Evolutionary conservation across 1,284 basidiomycete genomes (phyloP).

Genomic region (Heterobasidion annosum): DNA sequence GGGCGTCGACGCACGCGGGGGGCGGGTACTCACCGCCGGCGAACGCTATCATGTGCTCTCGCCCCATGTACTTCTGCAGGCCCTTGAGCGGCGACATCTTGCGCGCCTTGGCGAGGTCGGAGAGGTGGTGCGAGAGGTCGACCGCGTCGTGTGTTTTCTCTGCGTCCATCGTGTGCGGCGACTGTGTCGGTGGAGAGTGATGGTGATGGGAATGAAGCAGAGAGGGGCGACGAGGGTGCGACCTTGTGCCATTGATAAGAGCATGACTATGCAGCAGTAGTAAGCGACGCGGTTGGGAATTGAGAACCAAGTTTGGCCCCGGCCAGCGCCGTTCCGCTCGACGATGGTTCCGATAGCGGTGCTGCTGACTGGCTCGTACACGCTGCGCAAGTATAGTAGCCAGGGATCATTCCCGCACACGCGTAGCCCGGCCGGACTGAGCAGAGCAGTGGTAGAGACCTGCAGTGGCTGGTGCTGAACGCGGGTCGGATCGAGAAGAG

Average conservation of each 20-base stretch:
- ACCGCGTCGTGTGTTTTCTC: slow-evolving; percentile 35
- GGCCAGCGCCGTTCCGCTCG: no score
- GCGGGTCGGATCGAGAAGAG: background rate
- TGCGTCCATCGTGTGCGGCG: slow-evolving; percentile 14
- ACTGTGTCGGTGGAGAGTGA: background rate
- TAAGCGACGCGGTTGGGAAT: no score
- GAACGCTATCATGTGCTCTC: slow-evolving; percentile 42
- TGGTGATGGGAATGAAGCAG: background rate
- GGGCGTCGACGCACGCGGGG: background rate
- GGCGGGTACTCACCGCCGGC: slow-evolving; percentile 39
- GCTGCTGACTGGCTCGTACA: background rate
- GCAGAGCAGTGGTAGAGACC: background rate
- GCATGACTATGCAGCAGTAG: no score
- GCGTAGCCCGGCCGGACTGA: background rate
- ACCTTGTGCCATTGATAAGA: no score
- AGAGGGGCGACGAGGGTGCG: background rate
- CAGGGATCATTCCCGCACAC: background rate
- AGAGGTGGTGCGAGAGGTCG: slow-evolving; percentile 55
- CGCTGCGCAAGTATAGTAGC: background rate
- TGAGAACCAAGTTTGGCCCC: no score
- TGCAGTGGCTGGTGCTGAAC: background rate
- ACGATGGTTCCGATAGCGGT: no score
- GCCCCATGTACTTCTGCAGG: slow-evolving; percentile 43
- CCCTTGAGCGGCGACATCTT: slow-evolving; percentile 54
- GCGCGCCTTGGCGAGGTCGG: slow-evolving; percentile 42